These are phyloP conservation scores for Shiraia bambusicola DNA, from an alignment of 2,329 filamentous ascomycete genomes.

Conservation along the genomic window DNA sequence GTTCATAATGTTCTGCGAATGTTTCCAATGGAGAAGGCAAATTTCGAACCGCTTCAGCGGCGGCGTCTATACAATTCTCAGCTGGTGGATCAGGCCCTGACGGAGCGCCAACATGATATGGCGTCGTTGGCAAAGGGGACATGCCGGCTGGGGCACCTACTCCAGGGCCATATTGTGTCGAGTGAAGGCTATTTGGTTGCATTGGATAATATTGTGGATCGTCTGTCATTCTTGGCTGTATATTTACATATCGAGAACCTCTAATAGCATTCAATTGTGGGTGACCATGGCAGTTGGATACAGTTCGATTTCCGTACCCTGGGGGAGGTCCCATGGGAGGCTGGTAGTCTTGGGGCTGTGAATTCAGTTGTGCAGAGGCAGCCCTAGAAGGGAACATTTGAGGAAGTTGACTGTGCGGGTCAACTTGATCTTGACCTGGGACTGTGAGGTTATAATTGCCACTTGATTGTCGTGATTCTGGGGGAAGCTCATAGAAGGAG, in stretches of 20 bases:
- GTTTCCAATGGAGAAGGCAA: conserved; percentile 32
- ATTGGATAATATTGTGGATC: background rate
- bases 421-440: no score
- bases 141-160: conserved; percentile 2
- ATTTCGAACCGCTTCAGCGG: conserved; percentile 18
- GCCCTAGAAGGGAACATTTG: no score
- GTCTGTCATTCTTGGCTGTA: no score
- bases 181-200: conserved; percentile 5
- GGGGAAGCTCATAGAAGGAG: conserved; percentile 34
- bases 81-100: no score
- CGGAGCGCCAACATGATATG: conserved; percentile 16
- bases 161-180: background rate
- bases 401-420: no score
- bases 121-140: conserved; percentile 24
- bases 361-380: no score
- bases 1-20: conserved; percentile 20
- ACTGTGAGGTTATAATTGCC: conserved; percentile 4
- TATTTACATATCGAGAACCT: no score
- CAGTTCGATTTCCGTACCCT: no score
- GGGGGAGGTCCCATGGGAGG: no score
- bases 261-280: no score
- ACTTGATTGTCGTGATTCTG: conserved; percentile 29
- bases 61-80: conserved; percentile 13
- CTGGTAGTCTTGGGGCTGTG: no score
- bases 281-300: background rate